Percentiles rank a stretch among this genome's conserved stretches.
Conservation (phyloP, 257 asterid genomes). For the Lavandula angustifolia region DNA sequence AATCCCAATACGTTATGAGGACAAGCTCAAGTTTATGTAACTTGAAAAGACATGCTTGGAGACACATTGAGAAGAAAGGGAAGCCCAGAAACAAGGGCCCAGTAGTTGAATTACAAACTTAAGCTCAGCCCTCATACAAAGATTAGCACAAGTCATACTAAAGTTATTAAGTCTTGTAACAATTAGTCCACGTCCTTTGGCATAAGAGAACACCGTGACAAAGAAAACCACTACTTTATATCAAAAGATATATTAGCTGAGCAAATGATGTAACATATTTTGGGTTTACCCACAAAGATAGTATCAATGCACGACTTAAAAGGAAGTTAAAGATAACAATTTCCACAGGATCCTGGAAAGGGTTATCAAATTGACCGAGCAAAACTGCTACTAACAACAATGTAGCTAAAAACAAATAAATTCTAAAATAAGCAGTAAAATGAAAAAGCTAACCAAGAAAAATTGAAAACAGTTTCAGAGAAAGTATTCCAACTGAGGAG, state of each 20-base stretch:
- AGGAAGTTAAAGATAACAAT: conserved; percentile 11
- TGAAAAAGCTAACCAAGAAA: conserved; percentile 10
- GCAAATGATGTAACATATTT: background rate
- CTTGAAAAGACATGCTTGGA: background rate
- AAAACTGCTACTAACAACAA: conserved; percentile 15
- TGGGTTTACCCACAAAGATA: background rate
- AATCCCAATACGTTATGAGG: background rate
- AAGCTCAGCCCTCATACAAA: background rate
- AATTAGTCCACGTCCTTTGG: background rate
- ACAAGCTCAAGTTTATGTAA: background rate
- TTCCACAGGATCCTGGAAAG: conserved; percentile 20
- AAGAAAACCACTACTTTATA: background rate
- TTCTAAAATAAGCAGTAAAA: conserved; percentile 17
- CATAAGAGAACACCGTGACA: background rate
- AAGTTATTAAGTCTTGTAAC: background rate
- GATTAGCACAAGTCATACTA: background rate
- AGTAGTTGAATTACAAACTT: background rate
- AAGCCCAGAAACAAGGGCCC: conserved; percentile 12
- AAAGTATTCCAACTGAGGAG: background rate
- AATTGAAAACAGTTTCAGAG: background rate
- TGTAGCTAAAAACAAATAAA: conserved; percentile 1
- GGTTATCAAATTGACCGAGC: conserved; percentile 19
- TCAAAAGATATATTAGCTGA: background rate
- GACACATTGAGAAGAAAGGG: background rate
- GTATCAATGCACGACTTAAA: background rate